phyloP scores from a whole-genome alignment of 371 early-diverging fungal genomes.

The Syncephalastrum sp. region DNA sequence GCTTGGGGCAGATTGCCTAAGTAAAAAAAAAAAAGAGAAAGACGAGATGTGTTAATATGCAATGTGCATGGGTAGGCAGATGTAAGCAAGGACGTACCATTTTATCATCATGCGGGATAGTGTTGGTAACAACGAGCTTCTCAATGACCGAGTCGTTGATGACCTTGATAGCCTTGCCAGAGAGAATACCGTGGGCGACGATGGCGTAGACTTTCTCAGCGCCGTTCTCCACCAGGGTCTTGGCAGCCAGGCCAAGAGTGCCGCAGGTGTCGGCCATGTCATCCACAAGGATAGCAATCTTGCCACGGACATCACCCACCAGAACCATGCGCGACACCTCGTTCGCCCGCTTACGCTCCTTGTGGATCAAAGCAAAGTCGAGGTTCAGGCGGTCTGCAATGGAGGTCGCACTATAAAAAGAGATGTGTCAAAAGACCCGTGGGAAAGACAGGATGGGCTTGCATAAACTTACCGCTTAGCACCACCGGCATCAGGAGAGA shows the following conservation, averaged over 20 bases:
- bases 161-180: slow-evolving; percentile 88
- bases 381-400: slow-evolving; percentile 94
- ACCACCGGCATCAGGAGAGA: slow-evolving; percentile 97
- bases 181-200: slow-evolving; percentile 93
- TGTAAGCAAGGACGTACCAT: slow-evolving; percentile 31
- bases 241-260: slow-evolving; percentile 91
- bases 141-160: slow-evolving; percentile 87
- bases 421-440: background rate
- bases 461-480: slow-evolving; percentile 81
- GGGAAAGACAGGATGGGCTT: background rate
- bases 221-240: slow-evolving; percentile 88
- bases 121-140: slow-evolving; percentile 90
- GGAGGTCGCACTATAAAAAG: slow-evolving; percentile 73
- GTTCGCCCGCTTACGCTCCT: slow-evolving; percentile 94
- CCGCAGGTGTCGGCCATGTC: slow-evolving; percentile 99
- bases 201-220: slow-evolving; percentile 94
- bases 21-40: background rate
- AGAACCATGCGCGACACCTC: slow-evolving; percentile 95
- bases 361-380: slow-evolving; percentile 98
- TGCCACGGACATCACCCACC: slow-evolving; percentile 93
- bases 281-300: slow-evolving; percentile 93
- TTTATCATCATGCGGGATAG: slow-evolving; percentile 92
- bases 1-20: slow-evolving; percentile 78
- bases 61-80: background rate
- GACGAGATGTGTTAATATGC: background rate